Evolutionary conservation across 2,329 filamentous ascomycete species (phyloP), one percentile per base, ranked within the genome.

Genomic region (Hortaea werneckii): DNA sequence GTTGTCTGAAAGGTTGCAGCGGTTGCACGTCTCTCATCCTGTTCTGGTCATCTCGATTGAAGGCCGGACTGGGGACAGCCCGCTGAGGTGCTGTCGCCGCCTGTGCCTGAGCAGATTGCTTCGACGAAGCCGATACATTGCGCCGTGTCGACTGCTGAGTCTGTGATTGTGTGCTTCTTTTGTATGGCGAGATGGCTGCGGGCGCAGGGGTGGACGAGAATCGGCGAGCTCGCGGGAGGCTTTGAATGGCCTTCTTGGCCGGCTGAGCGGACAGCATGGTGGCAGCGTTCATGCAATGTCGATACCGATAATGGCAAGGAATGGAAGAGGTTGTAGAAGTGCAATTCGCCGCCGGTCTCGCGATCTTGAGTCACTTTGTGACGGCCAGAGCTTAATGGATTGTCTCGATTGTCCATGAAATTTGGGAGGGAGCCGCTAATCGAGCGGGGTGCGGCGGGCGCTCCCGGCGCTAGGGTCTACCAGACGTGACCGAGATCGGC

Each of bases 31-130:
- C 62, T 34, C 60, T 56, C 44, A 56, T 46, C 44, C 53, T 58
- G 29, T 64, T 62, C 27, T 51, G 49, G 51, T 71, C 67, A 38
- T 71, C 64, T 49, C 69, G 67, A 53, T 75, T 74, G 68, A 75
- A 75, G 35, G 72, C 70, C 9, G 72, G 71, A 51, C 67, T 66
- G 35, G 66, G 66, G 27, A 65, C 56, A 4, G 70, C 64, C 40
- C 71, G 58, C 42, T 64, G 53, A 29, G 64, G 60, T 8, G 57
- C 45, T 29, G 64, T 54, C 29, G 67, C 56, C 0, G 67, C 61
- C 5, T 65, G 63, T 9, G 67, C 64, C 50, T 73, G 62, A 58
- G 71, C 62, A 66, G 68, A 43, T 61, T 69, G 58, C 52, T 66
- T 66, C 29, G 67, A 61, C 49, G 67, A 59, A 11, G 70, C 67